Evolutionary conservation across 768 basidiomycete genomes (phyloP), one percentile per base, ranked within the genome.

Genomic region (Kwoniella dejecticola): DNA sequence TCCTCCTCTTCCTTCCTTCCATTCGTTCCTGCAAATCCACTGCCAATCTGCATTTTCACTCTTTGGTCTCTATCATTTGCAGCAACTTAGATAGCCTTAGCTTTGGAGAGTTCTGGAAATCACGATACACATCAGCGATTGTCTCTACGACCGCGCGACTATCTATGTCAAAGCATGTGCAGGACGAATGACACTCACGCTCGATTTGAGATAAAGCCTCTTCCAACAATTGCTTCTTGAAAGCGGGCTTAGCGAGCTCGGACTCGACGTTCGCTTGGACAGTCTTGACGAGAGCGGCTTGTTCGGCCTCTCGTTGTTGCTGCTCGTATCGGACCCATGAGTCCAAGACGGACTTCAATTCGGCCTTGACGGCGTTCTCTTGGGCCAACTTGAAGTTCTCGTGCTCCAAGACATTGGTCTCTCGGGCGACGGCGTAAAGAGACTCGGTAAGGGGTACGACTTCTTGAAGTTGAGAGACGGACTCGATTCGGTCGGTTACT

Each of bases 311-410:
- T 84, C 96, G 92, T 77, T 86, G 84, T 79, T 94, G 91, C 77
- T 96, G 94, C 83, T 98, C 95, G 81, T 87, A 93, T 77, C 96
- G 89, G 59, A 93, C 95, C 94, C 94, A 96, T 79, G 89, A 90
- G 83, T 98, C 96, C 58, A 99, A 86, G 40, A 98, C 94, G 29
- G 88, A 72, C 82, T 97, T 98, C 76, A 97, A 82, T 82, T 99
- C 96, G 44, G 89, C 66, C 29, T 93, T 87, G 75, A 98, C 82
- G 42, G 85, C 87, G 61, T 88, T 86, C 80, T 91, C 89, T 83
- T 99, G 96, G 71, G 86, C 85, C 77, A 91, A 90, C 46, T 89
- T 87, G 72, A 98, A 99, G 60, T 89, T 87, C 71, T 90, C 87
- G 62, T 87, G 83, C 82, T 99, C 96, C 72, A 96, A 83, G 72